These are phyloP conservation scores for Fusarium sterilihyphosum DNA, from an alignment of 2,329 filamentous ascomycete genomes.

Conservation along the genomic window DNA sequence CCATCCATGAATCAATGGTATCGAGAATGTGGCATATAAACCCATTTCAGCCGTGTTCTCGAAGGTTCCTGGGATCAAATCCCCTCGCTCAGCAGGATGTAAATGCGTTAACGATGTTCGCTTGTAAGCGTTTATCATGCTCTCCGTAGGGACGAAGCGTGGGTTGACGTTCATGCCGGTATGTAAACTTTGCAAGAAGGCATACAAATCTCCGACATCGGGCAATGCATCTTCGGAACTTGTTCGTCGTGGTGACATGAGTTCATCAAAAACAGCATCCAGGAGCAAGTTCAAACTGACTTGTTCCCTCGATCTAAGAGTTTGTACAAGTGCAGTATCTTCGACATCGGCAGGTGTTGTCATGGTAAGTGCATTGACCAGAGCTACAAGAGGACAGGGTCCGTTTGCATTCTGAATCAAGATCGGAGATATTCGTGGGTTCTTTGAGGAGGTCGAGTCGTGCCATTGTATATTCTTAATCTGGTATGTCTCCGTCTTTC, in stretches of 20 bases:
- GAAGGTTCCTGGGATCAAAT: constrained; percentile 75
- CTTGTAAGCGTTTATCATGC: constrained; percentile 58
- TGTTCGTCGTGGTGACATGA: constrained; percentile 80
- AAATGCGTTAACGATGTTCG: constrained; percentile 64
- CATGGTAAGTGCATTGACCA: constrained; percentile 91
- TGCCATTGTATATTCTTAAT: constrained; percentile 93
- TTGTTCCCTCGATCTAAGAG: constrained; percentile 82
- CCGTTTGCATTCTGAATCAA: constrained; percentile 94
- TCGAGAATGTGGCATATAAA: constrained; percentile 88
- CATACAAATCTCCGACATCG: constrained; percentile 87
- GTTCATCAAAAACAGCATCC: constrained; percentile 90
- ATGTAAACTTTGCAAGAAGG: constrained; percentile 86
- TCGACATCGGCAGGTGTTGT: constrained; percentile 73
- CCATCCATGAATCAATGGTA: constrained; percentile 95
- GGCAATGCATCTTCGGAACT: constrained; percentile 74
- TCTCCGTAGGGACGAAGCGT: constrained; percentile 73
- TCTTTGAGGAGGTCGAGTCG: constrained; percentile 68
- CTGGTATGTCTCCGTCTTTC: constrained; percentile 81
- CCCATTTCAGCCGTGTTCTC: constrained; percentile 88
- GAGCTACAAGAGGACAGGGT: constrained; percentile 89
- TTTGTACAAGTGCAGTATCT: constrained; percentile 79
- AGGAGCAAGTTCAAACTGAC: constrained; percentile 87
- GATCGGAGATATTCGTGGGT: constrained; percentile 82
- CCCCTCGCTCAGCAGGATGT: constrained; percentile 60
- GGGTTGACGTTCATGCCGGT: constrained; percentile 99